Evolutionary conservation across 2,329 filamentous ascomycete species (phyloP).

Genomic region (Botryotinia narcissicola): DNA sequence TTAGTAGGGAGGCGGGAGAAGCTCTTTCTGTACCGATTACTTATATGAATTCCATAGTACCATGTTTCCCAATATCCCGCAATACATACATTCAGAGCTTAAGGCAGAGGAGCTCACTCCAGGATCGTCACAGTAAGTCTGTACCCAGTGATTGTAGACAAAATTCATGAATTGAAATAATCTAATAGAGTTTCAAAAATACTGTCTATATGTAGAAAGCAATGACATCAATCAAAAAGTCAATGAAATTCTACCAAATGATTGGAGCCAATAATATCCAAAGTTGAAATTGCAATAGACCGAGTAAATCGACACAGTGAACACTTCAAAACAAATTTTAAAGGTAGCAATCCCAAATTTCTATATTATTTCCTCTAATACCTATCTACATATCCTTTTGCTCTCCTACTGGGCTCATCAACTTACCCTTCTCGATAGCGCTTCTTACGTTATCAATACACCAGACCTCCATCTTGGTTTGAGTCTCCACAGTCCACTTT

Average conservation of each 20-base stretch:
- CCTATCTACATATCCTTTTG: conserved; percentile 50
- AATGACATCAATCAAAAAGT: neutral
- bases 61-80: neutral
- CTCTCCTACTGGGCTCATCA: conserved; percentile 71
- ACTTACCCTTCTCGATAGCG: conserved; percentile 58
- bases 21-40: neutral
- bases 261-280: neutral
- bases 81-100: neutral
- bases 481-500: conserved; percentile 62
- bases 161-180: neutral
- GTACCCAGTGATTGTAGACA: neutral
- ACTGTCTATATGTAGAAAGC: neutral
- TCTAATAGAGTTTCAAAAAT: neutral
- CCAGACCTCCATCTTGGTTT: conserved; percentile 71
- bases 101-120: neutral
- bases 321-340: neutral
- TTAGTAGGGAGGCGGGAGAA: neutral
- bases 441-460: conserved; percentile 66
- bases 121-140: neutral
- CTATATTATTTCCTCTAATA: neutral
- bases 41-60: neutral
- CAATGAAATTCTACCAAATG: neutral
- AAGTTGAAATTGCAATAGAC: neutral
- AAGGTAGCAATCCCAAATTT: neutral
- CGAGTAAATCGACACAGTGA: neutral